phyloP scores from a whole-genome alignment of 306 rosid species.

The Hylodesmum podocarpum region DNA sequence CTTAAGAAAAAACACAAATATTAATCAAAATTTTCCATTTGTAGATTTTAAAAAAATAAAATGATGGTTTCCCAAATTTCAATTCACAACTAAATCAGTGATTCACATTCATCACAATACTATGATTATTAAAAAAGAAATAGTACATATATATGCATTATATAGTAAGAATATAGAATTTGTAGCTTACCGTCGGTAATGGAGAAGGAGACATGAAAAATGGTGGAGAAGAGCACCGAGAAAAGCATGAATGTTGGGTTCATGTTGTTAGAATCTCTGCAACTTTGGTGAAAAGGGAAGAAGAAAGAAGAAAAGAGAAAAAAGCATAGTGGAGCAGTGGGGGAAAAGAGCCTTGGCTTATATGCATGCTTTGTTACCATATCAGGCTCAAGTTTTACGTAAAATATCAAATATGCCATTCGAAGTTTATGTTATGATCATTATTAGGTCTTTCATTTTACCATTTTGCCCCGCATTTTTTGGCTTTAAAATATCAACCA shows the following conservation, averaged over 20 bases:
- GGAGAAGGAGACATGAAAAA: conserved; percentile 56
- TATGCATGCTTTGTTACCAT: conserved; percentile 55
- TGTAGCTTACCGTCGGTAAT: conserved; percentile 63
- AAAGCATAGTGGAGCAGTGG: neutral
- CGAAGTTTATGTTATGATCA: neutral
- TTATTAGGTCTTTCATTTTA: neutral
- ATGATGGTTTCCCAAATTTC: no score
- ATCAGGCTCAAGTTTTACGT: conserved; percentile 32
- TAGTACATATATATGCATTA: neutral
- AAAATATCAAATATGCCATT: conserved; percentile 53
- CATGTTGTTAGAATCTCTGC: conserved; percentile 12
- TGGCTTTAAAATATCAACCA: neutral
- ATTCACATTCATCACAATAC: no score
- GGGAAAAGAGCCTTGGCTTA: conserved; percentile 43
- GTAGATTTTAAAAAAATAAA: no score
- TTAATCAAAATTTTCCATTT: no score
- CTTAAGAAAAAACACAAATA: no score
- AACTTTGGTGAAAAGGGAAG: conserved; percentile 15
- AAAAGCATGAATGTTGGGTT: conserved; percentile 40
- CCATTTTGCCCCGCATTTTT: neutral
- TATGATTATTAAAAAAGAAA: no score
- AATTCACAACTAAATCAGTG: no score
- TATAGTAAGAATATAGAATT: neutral
- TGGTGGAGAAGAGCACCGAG: conserved; percentile 56
- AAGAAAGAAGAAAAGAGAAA: neutral